These are phyloP conservation scores for Lasiodiplodia gonubiensis DNA, from an alignment of 2,329 filamentous ascomycete genomes.

Conservation along the genomic window DNA sequence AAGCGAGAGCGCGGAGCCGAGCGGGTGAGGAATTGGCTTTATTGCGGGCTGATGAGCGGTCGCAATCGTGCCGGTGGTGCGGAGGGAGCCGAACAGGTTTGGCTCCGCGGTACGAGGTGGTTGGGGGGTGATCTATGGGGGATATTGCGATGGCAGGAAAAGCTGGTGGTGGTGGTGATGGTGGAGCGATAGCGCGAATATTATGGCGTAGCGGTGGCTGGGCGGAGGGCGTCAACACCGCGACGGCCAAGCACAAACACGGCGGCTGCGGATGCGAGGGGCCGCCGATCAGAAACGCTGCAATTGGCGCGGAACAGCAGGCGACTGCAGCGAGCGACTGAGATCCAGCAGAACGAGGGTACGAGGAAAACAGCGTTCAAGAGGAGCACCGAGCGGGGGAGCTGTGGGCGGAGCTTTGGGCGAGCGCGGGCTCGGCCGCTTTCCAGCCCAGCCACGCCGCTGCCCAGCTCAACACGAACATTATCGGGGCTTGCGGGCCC, in stretches of 20 bases:
- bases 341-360: not conserved
- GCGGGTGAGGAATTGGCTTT: slow-evolving; percentile 30
- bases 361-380: not conserved
- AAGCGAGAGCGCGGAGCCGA: slow-evolving; percentile 31
- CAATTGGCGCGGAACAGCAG: slow-evolving; percentile 1
- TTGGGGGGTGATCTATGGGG: slow-evolving; percentile 5
- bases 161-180: slow-evolving; percentile 15
- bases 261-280: not conserved
- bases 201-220: not conserved
- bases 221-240: not conserved
- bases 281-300: not conserved
- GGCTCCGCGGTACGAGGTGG: slow-evolving; percentile 1
- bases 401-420: not conserved
- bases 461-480: slow-evolving; percentile 16
- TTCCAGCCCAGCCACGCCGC: not conserved
- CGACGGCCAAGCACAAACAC: slow-evolving; percentile 5
- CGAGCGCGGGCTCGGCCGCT: too few species aligned
- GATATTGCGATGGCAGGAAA: slow-evolving; percentile 15
- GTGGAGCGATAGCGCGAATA: slow-evolving; percentile 11
- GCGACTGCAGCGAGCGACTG: slow-evolving; percentile 14
- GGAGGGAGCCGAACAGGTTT: slow-evolving; percentile 10
- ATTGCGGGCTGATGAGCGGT: slow-evolving; percentile 9
- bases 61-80: slow-evolving; percentile 9
- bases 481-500: not conserved
- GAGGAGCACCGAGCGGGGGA: not conserved